These are phyloP conservation scores for Geosmithia morbida DNA, from an alignment of 2,329 filamentous ascomycete species.

Conservation along the genomic window DNA sequence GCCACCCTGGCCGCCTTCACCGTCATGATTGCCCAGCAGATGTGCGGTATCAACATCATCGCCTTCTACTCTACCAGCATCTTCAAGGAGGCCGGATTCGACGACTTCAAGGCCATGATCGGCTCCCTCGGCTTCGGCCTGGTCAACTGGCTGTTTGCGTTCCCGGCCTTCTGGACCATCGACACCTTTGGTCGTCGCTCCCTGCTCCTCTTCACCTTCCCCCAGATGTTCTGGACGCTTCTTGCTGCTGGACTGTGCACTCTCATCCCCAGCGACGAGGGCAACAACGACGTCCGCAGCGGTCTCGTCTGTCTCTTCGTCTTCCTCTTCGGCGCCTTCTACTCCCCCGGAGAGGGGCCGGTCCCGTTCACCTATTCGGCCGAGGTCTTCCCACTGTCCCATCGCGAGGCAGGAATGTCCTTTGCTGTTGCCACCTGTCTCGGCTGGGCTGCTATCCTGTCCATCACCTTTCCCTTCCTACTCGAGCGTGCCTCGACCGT, in stretches of 20 bases:
- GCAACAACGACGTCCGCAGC: constrained; percentile 21
- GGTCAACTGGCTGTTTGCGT: constrained; percentile 52
- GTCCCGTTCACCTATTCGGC: constrained; percentile 49
- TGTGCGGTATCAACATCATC: constrained; percentile 57
- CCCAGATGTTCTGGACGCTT: constrained; percentile 47
- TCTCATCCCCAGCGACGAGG: constrained; percentile 10
- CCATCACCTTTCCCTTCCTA: constrained; percentile 36
- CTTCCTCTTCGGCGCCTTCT: constrained; percentile 50
- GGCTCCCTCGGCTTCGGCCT: constrained; percentile 34
- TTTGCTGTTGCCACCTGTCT: constrained; percentile 47
- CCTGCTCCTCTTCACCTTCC: constrained; percentile 50
- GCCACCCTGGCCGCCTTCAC: constrained; percentile 64
- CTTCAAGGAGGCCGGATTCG: constrained; percentile 41
- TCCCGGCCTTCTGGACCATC: constrained; percentile 51
- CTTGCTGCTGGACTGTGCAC: constrained; percentile 26
- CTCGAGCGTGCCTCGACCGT: constrained; percentile 17
- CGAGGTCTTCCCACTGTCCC: constrained; percentile 49
- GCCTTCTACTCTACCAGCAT: constrained; percentile 58
- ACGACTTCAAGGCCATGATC: constrained; percentile 34
- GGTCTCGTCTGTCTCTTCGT: constrained; percentile 45
- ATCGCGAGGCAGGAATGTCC: constrained; percentile 49
- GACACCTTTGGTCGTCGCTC: constrained; percentile 51
- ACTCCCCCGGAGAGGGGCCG: constrained; percentile 49
- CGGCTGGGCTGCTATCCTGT: constrained; percentile 35
- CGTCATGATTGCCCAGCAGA: constrained; percentile 68